phyloP scores from a whole-genome alignment of 2,329 filamentous ascomycete genomes.

The Neoascochyta sp. region DNA sequence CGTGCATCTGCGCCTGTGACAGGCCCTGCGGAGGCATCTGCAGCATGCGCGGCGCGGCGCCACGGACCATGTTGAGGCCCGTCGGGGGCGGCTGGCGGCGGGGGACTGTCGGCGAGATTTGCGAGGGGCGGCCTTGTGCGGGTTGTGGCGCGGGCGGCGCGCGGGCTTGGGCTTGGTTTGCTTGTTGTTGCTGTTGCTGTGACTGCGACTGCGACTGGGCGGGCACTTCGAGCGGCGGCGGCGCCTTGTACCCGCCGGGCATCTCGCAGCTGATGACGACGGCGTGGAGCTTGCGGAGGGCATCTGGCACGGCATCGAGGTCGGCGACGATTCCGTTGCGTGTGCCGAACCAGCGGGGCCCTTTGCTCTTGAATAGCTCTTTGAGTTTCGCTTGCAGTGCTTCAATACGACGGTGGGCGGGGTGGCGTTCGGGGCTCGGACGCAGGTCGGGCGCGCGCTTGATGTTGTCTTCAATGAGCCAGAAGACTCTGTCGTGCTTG shows the following conservation, averaged over 20 bases:
- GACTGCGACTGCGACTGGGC: conserved; percentile 2
- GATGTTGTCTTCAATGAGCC: conserved; percentile 38
- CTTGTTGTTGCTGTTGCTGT: conserved; percentile 8
- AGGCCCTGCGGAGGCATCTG: too few relatives aligned
- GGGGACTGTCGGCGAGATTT: too few relatives aligned
- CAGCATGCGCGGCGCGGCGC: too few relatives aligned
- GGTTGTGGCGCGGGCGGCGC: conserved; percentile 3
- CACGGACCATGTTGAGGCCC: too few relatives aligned
- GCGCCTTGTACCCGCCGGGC: conserved; percentile 23
- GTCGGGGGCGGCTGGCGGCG: too few relatives aligned
- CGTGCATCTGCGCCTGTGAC: conserved; percentile 8
- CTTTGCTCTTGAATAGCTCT: conserved; percentile 28
- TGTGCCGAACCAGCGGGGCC: conserved; percentile 39
- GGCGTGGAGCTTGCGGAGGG: conserved; percentile 38
- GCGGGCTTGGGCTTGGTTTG: conserved; percentile 2
- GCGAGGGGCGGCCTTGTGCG: too few relatives aligned
- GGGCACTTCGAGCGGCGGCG: conserved; percentile 11
- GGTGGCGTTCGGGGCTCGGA: conserved; percentile 21
- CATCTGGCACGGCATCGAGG: conserved; percentile 33
- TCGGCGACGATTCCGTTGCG: conserved; percentile 38
- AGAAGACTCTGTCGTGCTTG: conserved; percentile 33
- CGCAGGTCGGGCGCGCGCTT: conserved; percentile 18
- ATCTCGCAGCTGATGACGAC: conserved; percentile 35
- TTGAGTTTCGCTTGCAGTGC: conserved; percentile 31
- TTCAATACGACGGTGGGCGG: conserved; percentile 28